These are phyloP conservation scores for Recurvomyces mirabilis DNA, from an alignment of 495 filamentous ascomycete genomes.

Conservation along the genomic window DNA sequence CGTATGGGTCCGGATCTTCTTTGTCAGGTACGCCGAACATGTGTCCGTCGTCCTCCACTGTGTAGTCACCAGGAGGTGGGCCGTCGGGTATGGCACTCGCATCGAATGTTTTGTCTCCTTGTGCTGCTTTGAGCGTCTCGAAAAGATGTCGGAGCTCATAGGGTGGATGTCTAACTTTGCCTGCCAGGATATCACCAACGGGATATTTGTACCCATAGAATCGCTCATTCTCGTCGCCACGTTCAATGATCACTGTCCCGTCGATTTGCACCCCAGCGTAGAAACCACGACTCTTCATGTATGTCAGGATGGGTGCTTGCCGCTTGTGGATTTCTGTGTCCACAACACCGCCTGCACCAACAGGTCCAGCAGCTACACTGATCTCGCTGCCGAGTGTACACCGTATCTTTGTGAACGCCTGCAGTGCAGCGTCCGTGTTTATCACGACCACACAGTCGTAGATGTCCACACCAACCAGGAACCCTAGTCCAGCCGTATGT, in stretches of 20 bases:
- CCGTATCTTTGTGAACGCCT: constrained; percentile 65
- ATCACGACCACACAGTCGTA: constrained; percentile 90
- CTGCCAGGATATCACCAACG: constrained; percentile 70
- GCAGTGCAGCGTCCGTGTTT: constrained; percentile 68
- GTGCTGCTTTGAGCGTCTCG: constrained; percentile 73
- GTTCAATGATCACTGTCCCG: constrained; percentile 73
- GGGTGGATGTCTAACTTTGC: constrained; percentile 61
- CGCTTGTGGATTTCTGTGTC: constrained; percentile 64
- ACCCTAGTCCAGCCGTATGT: constrained; percentile 78
- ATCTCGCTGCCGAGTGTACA: constrained; percentile 71
- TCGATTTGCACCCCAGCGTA: constrained; percentile 74
- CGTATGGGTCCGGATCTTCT: constrained; percentile 79
- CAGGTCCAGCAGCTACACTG: constrained; percentile 64
- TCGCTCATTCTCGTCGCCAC: constrained; percentile 77
- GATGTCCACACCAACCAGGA: constrained; percentile 79
- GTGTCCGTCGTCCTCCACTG: constrained; percentile 35
- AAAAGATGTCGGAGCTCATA: constrained; percentile 52
- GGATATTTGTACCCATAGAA: constrained; percentile 67
- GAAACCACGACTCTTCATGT: constrained; percentile 77
- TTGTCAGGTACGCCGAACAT: constrained; percentile 65
- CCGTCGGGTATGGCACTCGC: constrained; percentile 42
- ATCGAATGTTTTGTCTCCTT: constrained; percentile 67
- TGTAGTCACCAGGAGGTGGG: constrained; percentile 63
- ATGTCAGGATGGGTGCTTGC: constrained; percentile 69
- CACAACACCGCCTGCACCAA: constrained; percentile 60